phyloP scores from a whole-genome alignment of 768 basidiomycete genomes.

The Panaeolus papilionaceus region DNA sequence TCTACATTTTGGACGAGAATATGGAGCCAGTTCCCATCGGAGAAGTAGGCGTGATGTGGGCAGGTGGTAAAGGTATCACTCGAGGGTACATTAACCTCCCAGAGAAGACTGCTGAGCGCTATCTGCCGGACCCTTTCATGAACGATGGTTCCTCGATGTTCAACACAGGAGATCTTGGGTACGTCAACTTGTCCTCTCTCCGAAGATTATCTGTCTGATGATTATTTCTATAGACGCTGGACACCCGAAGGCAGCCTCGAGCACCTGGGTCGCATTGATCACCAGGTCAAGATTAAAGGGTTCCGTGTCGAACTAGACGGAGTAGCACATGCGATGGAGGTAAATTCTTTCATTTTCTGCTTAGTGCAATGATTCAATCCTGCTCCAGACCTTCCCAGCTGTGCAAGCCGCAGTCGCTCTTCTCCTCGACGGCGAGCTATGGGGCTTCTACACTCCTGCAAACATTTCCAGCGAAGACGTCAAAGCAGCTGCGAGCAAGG shows the following conservation, averaged over 20 bases:
- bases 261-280: slow-evolving; percentile 43
- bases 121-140: slow-evolving; percentile 48
- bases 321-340: slow-evolving; percentile 51
- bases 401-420: slow-evolving; percentile 46
- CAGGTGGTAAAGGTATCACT: slow-evolving; percentile 43
- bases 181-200: neutral
- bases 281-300: slow-evolving; percentile 58
- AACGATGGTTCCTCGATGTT: slow-evolving; percentile 48
- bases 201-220: neutral
- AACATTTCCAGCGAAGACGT: slow-evolving; percentile 38
- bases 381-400: slow-evolving; percentile 34
- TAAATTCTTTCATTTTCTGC: slow-evolving; percentile 18
- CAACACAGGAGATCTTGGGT: slow-evolving; percentile 50
- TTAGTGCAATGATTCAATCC: neutral
- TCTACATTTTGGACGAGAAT: slow-evolving; percentile 35
- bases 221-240: slow-evolving; percentile 23
- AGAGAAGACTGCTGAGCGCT: slow-evolving; percentile 44
- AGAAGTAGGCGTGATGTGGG: slow-evolving; percentile 47
- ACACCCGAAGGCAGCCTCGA: slow-evolving; percentile 37
- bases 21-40: slow-evolving; percentile 25
- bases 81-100: slow-evolving; percentile 36
- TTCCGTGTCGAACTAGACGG: slow-evolving; percentile 59
- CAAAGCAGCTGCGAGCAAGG: slow-evolving; percentile 39
- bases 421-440: slow-evolving; percentile 47
- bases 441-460: slow-evolving; percentile 52